Evolutionary conservation across 352 stramenopile genomes (phyloP), one percentile per base, ranked within the genome.

Genomic region (Plasmopara halstedii): DNA sequence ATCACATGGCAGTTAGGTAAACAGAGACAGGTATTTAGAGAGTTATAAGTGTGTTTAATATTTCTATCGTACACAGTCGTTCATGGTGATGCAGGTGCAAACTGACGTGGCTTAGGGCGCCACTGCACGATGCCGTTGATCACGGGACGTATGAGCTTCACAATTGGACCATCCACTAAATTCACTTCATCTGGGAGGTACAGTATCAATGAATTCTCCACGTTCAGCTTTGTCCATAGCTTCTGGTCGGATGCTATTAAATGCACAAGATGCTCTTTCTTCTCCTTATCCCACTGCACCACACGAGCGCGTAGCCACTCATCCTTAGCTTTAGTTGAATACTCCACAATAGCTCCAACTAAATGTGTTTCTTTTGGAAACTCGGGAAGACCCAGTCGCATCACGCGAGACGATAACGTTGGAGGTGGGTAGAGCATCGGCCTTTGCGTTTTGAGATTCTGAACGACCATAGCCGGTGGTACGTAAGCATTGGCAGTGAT

Each of bases 331-430:
- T 85, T 82, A 42, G 64, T 56, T 18, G 83, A 58, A 54, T 83
- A 87, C 21, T 93, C 81, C 26, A 93, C 74, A 13, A 89, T 83
- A 43, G 70, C 78, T 34, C 77, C 79, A 18, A 88, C 50, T 3
- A 78, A 49, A 9, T 50, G 61, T 2, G 64, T 53, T 9, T 55
- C 63, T 3, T 72, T 49, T 1, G 77, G 81, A 31, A 92, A 88
- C 18, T 58, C 23, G 0, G 78, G 76, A 14, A 87, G 19, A 13
- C 68, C 77, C 19, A 83, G 23, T 39, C 49, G 60, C 14, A 64
- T 49, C 15, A 75, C 45, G 4, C 40, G 40, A 17, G 36, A 15
- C n/a, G 36, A 42, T 3, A 33, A 8, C n/a, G 21, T 15, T 41
- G 48, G 23, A 11, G 67, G 68, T 4, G 76, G 76, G 40, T 83